Evolutionary conservation across 352 stramenopile species (phyloP).

Genomic region (Globisporangium radiosum): DNA sequence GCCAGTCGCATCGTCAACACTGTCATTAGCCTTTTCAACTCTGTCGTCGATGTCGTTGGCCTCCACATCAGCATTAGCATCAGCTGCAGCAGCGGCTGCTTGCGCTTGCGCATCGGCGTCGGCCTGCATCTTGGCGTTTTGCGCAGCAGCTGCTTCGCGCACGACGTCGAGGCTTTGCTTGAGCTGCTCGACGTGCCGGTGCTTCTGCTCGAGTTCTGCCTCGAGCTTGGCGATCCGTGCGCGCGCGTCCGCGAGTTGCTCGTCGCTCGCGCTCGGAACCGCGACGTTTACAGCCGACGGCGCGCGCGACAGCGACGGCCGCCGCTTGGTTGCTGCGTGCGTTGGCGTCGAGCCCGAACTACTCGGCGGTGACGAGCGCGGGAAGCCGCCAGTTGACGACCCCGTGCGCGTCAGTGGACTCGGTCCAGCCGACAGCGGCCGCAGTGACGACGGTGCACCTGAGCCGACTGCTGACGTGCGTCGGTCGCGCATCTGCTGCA

Average conservation of each 20-base stretch:
- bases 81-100: slow-evolving; percentile 16
- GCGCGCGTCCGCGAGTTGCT: slow-evolving; percentile 46
- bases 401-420: slow-evolving; percentile 7
- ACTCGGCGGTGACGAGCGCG: slow-evolving; percentile 10
- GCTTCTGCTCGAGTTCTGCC: slow-evolving; percentile 66
- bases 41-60: not conserved
- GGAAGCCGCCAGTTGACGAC: slow-evolving; percentile 6
- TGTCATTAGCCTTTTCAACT: slow-evolving; percentile 7
- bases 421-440: slow-evolving; percentile 9
- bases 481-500: slow-evolving; percentile 29
- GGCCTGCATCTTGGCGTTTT: slow-evolving; percentile 14
- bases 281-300: slow-evolving; percentile 9
- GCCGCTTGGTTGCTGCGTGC: slow-evolving; percentile 3
- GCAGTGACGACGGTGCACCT: slow-evolving; percentile 3
- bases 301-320: slow-evolving; percentile 11
- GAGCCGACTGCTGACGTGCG: slow-evolving; percentile 20
- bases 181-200: slow-evolving; percentile 55
- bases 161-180: slow-evolving; percentile 53
- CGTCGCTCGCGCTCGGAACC: slow-evolving; percentile 20
- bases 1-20: not conserved
- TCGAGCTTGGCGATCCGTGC: slow-evolving; percentile 51
- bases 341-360: slow-evolving; percentile 6
- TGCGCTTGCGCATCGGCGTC: not conserved
- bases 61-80: too few relatives aligned
- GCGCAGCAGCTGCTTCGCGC: slow-evolving; percentile 26